Conservation (phyloP, 257 asterid species). For the Verbascum thapsus region DNA sequence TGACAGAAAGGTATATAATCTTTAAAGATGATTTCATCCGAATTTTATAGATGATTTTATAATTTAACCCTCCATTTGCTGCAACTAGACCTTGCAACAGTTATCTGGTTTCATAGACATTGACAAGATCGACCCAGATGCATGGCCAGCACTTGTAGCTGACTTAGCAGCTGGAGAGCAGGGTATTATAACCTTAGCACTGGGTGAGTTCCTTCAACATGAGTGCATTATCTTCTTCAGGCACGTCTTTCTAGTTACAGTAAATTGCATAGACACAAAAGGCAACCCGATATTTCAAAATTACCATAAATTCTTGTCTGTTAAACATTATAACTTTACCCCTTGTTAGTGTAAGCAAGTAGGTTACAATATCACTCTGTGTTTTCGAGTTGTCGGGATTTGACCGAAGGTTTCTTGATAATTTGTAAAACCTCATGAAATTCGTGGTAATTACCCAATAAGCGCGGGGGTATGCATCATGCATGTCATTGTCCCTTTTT, state of each 20-base stretch:
- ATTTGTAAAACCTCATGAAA: too few species aligned
- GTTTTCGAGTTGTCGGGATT: too few species aligned
- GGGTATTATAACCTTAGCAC: constrained; percentile 81
- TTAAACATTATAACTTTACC: too few species aligned
- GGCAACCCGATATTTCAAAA: too few species aligned
- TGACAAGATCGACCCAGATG: constrained; percentile 91
- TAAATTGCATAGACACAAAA: too few species aligned
- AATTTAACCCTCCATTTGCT: constrained; percentile 25
- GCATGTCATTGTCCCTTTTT: too few species aligned
- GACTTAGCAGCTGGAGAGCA: constrained; percentile 90
- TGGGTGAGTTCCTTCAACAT: constrained; percentile 58
- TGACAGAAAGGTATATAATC: constrained; percentile 71
- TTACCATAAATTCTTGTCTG: too few species aligned
- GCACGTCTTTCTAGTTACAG: constrained; percentile 3
- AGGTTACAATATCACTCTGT: too few species aligned
- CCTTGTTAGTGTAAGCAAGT: too few species aligned
- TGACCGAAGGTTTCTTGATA: too few species aligned
- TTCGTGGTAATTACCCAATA: too few species aligned
- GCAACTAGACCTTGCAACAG: constrained; percentile 69
- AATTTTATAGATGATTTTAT: constrained; percentile 25
- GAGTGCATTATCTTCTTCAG: constrained; percentile 17
- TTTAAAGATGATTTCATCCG: constrained; percentile 26
- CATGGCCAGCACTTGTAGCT: constrained; percentile 97
- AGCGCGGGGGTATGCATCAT: too few species aligned
- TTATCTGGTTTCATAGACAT: constrained; percentile 89